Base-by-base conservation (phyloP, 2,329 filamentous ascomycete genomes). In the Exophiala lecanii-corni region DNA sequence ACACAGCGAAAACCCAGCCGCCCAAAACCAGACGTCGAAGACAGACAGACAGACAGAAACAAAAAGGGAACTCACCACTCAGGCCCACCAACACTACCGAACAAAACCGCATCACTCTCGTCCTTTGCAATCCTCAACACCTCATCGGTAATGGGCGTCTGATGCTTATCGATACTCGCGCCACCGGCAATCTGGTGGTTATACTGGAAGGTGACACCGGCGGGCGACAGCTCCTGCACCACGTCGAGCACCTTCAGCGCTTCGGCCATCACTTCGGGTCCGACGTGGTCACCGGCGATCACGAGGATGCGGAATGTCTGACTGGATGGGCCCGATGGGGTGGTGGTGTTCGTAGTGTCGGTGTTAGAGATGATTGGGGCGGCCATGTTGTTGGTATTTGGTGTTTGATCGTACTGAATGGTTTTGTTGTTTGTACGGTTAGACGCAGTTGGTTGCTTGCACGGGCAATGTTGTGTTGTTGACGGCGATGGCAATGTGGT, bases 231-330 rank as follows among this genome's bases (percentile, higher is more conserved):
- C 4, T 70, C 65, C 16, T 53, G 26, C 1, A 54, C 50, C 9
- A 60, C 56, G 36, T 79, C 70, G 36, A 86, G 62, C 1, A 82
- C 82, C 30, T 73, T 68, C 9, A 84, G 75, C 2, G 79, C 80
- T 2, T 79, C 79, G 20, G 72, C 66, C 61, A 83, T 76, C 12
- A 86, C 81, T 61, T 86, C 82, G 1, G 74, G 74, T 1, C 82
- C 82, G 48, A 86, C 84, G 43, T 82, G 82, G 56, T 86, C 82
- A 6, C 79, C 82, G 0, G 81, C 79, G 41, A 86, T 81, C 31
- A 72, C 73, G 15, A 80, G 80, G 49, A 84, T 78, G 45, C 49
- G 48, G 42, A 50, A 55, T 17, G 42, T 51, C 20, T 49, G 45
- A 9, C 9, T 5, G 3, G 12, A 26, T 26, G 23, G n/a, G n/a